phyloP scores from a whole-genome alignment of 2,329 filamentous ascomycete species.

The Ceratocystis destructans region DNA sequence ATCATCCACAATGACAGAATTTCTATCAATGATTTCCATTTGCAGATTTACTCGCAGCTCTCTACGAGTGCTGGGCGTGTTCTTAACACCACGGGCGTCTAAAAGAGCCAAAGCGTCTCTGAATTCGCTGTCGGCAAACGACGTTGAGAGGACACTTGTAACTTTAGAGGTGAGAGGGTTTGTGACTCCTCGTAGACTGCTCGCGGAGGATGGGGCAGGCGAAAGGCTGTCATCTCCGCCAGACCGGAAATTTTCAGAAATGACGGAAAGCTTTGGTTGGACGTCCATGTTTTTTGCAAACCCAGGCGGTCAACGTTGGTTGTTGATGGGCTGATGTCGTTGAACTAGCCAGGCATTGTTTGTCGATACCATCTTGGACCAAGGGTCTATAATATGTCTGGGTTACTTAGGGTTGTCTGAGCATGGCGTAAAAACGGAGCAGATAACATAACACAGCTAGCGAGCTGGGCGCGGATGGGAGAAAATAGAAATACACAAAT shows the following conservation, averaged over 20 bases:
- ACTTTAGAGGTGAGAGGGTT: slow-evolving; percentile 66
- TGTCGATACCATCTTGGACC: background rate
- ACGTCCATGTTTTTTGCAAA: slow-evolving; percentile 11
- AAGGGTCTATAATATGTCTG: background rate
- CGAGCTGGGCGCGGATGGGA: too few relatives aligned
- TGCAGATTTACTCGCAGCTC: slow-evolving; percentile 72
- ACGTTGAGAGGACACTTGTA: slow-evolving; percentile 73
- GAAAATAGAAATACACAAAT: background rate
- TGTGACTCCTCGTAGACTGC: slow-evolving; percentile 20
- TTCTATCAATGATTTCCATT: slow-evolving; percentile 83
- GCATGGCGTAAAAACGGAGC: too few relatives aligned
- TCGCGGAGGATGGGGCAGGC: slow-evolving; percentile 26
- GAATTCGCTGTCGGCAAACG: slow-evolving; percentile 86
- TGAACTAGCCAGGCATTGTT: background rate
- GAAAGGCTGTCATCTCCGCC: slow-evolving; percentile 19
- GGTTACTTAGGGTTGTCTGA: too few relatives aligned
- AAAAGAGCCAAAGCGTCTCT: slow-evolving; percentile 68
- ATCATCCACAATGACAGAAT: slow-evolving; percentile 75
- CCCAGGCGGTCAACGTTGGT: background rate
- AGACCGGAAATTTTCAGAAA: background rate
- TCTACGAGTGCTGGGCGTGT: slow-evolving; percentile 64
- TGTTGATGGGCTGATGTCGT: background rate
- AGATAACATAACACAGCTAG: too few relatives aligned
- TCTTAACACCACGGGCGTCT: slow-evolving; percentile 56
- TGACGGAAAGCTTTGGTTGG: slow-evolving; percentile 7